Evolutionary conservation across 2,329 filamentous ascomycete genomes (phyloP).

Genomic region (Alternaria alternata): DNA sequence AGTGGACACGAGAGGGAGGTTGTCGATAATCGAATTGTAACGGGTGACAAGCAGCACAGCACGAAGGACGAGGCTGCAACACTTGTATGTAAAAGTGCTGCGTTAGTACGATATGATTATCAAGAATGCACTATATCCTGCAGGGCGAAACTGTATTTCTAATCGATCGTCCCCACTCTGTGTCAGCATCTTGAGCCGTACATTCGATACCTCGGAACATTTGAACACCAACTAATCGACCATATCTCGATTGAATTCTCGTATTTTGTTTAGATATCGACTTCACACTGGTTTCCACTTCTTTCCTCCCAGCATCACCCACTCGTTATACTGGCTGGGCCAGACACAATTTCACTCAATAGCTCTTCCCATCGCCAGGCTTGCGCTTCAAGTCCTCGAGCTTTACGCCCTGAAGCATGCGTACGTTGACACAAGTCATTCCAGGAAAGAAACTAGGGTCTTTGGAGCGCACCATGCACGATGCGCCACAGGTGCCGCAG

Average conservation of each 20-base stretch:
- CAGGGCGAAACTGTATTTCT: background rate
- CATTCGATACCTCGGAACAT: background rate
- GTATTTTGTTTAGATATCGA: background rate
- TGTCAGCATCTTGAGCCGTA: background rate
- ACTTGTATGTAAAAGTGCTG: too few species aligned
- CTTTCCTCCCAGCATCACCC: background rate
- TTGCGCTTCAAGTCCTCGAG: constrained; percentile 34
- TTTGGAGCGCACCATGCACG: constrained; percentile 29
- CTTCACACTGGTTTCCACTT: background rate
- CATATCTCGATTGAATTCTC: background rate
- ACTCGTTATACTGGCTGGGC: background rate
- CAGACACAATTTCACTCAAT: constrained; percentile 5
- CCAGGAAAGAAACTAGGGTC: constrained; percentile 26
- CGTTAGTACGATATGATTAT: too few species aligned
- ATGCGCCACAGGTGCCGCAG: constrained; percentile 42
- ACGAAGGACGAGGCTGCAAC: background rate
- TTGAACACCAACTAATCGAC: background rate
- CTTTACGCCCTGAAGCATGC: constrained; percentile 40
- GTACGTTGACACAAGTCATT: constrained; percentile 39
- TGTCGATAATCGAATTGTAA: background rate
- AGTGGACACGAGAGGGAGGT: background rate
- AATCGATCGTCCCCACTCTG: background rate
- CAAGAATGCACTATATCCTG: background rate
- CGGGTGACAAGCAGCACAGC: background rate
- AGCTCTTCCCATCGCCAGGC: constrained; percentile 36